Conservation (phyloP, 257 asterid species). For the Thymus mandschuricus region DNA sequence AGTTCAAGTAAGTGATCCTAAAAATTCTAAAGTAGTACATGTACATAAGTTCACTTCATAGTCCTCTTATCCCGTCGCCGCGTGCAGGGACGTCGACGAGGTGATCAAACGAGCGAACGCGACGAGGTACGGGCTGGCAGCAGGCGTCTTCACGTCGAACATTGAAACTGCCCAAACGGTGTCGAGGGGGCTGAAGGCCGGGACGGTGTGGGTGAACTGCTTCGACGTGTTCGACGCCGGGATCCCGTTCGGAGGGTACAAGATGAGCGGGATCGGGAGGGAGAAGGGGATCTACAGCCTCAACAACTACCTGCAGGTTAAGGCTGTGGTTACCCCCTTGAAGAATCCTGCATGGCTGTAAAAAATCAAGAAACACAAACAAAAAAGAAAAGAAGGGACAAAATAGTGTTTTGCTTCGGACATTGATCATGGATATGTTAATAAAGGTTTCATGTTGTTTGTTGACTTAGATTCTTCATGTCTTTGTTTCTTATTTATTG, state of each 20-base stretch:
- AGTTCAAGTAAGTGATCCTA: conserved; percentile 62
- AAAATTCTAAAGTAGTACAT: too few species aligned
- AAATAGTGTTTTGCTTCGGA: background rate
- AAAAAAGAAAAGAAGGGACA: too few species aligned
- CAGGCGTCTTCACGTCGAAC: conserved; percentile 68
- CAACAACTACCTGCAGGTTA: conserved; percentile 74
- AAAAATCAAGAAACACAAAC: background rate
- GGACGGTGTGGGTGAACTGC: conserved; percentile 81
- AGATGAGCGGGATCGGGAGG: conserved; percentile 86
- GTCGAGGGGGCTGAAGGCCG: conserved; percentile 67
- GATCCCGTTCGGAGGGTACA: conserved; percentile 85
- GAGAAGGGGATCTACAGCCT: conserved; percentile 77
- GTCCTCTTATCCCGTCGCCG: background rate
- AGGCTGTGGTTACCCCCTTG: conserved; percentile 76
- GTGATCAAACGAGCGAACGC: conserved; percentile 70
- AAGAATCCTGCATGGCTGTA: conserved; percentile 79
- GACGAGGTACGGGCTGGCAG: conserved; percentile 73
- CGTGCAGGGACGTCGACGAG: conserved; percentile 60
- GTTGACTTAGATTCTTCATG: background rate
- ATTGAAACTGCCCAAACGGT: conserved; percentile 72
- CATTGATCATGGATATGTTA: background rate
- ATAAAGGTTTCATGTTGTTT: background rate
- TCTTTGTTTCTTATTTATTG: background rate
- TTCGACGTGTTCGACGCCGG: conserved; percentile 69
- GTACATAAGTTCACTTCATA: too few species aligned